Evolutionary conservation across 257 asterid genomes (phyloP).

Genomic region (Anisodus tanguticus): DNA sequence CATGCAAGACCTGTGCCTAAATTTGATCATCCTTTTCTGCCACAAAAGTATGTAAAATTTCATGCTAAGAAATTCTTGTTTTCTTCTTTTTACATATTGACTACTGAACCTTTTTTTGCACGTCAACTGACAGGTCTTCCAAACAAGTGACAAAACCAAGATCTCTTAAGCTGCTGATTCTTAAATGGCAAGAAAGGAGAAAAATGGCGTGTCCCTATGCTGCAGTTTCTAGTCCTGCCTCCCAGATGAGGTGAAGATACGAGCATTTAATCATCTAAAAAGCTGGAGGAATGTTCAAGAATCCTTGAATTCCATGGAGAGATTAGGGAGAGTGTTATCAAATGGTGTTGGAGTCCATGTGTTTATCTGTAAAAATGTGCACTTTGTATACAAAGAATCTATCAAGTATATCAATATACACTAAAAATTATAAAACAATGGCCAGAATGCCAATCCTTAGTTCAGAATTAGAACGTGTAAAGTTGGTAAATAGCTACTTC

Average conservation of each 20-base stretch:
- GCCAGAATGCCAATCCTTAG: background rate
- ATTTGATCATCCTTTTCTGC: conserved; percentile 76
- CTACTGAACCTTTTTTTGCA: background rate
- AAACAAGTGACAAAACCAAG: conserved; percentile 75
- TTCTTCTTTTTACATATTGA: background rate
- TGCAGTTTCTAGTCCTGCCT: conserved; percentile 54
- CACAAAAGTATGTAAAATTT: conserved; percentile 62
- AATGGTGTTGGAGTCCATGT: background rate
- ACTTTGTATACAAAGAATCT: background rate
- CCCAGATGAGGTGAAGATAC: conserved; percentile 67
- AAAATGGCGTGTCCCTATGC: conserved; percentile 45
- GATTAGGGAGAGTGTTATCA: background rate
- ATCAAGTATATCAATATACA: background rate
- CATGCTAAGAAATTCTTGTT: background rate
- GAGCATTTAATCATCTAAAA: background rate
- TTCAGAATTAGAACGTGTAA: no score
- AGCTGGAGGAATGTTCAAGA: conserved; percentile 48
- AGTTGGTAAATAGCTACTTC: no score
- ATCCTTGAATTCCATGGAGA: conserved; percentile 47
- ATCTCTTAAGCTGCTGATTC: conserved; percentile 71
- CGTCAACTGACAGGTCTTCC: conserved; percentile 52
- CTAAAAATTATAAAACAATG: background rate
- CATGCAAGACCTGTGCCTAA: conserved; percentile 90
- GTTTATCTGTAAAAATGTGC: background rate
- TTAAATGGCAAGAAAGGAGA: conserved; percentile 61